phyloP scores from a whole-genome alignment of 106 monocot species.

The Xerophyta viscosa region DNA sequence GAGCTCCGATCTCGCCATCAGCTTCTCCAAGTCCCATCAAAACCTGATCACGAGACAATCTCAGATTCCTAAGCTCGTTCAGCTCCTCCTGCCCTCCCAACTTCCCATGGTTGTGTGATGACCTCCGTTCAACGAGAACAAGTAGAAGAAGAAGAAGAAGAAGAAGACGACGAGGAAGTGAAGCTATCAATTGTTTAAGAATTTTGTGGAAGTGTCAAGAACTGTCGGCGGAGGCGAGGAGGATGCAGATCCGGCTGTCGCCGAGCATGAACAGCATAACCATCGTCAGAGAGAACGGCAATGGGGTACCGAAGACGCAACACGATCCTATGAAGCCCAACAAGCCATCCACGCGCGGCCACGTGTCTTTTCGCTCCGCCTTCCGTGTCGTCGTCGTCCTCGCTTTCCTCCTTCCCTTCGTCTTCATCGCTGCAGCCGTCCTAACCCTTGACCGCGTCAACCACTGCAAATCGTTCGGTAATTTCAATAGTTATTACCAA shows the following conservation, averaged over 20 bases:
- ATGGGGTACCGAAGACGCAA: conserved; percentile 22
- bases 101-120: too few species aligned
- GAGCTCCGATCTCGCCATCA: too few species aligned
- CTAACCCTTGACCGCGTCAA: conserved; percentile 69
- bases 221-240: conserved; percentile 25
- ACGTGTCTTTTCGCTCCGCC: conserved; percentile 63
- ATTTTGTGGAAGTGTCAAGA: too few species aligned
- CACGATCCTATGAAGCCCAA: conserved; percentile 85
- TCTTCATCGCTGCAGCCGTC: conserved; percentile 62
- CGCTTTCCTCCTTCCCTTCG: conserved; percentile 61
- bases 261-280: conserved; percentile 98
- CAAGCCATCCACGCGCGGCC: conserved; percentile 36
- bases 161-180: background rate
- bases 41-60: too few species aligned
- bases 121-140: too few species aligned
- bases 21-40: too few species aligned
- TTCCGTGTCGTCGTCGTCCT: conserved; percentile 56
- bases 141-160: background rate
- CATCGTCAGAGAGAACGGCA: conserved; percentile 23
- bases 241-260: conserved; percentile 97
- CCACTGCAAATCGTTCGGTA: conserved; percentile 70
- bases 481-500: too few species aligned
- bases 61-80: too few species aligned
- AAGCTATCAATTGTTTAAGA: conserved; percentile 3
- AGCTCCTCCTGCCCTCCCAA: too few species aligned